Percentiles rank a stretch among this genome's conserved stretches.
These are phyloP conservation scores for Rachicladosporium sp. DNA, from an alignment of 2,329 filamentous ascomycete species.

Conservation along the genomic window DNA sequence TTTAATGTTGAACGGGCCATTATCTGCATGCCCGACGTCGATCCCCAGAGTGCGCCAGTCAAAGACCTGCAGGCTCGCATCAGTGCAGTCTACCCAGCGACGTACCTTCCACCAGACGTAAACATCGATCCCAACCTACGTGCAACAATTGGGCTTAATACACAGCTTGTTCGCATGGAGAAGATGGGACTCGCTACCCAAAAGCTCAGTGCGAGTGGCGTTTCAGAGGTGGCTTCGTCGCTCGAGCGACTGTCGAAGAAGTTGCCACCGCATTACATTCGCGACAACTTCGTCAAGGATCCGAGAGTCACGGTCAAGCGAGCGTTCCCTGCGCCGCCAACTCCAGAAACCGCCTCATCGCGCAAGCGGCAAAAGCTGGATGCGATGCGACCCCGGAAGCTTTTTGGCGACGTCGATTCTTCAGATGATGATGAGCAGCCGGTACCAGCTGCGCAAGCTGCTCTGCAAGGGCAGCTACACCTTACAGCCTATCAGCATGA, in stretches of 20 bases:
- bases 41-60: conserved; percentile 33
- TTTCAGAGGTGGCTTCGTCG: background rate
- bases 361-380: background rate
- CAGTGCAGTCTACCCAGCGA: conserved; percentile 30
- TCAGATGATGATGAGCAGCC: background rate
- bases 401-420: background rate
- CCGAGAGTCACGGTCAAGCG: conserved; percentile 3
- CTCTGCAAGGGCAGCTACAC: conserved; percentile 2
- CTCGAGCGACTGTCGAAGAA: background rate
- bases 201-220: too few relatives aligned
- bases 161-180: too few relatives aligned
- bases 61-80: conserved; percentile 39
- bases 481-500: background rate
- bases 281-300: conserved; percentile 4
- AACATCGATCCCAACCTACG: too few relatives aligned
- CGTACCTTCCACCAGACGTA: conserved; percentile 32
- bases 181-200: too few relatives aligned
- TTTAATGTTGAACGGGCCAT: conserved; percentile 39
- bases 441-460: conserved; percentile 3
- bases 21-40: conserved; percentile 35
- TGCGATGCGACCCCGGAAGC: background rate
- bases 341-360: background rate
- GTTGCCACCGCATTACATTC: conserved; percentile 4
- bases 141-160: too few relatives aligned
- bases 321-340: too few relatives aligned